A percentile compares a stretch with the other conserved stretches of the same genome.
Conservation (phyloP, 257 asterid genomes). For the Petunia axillaris region DNA sequence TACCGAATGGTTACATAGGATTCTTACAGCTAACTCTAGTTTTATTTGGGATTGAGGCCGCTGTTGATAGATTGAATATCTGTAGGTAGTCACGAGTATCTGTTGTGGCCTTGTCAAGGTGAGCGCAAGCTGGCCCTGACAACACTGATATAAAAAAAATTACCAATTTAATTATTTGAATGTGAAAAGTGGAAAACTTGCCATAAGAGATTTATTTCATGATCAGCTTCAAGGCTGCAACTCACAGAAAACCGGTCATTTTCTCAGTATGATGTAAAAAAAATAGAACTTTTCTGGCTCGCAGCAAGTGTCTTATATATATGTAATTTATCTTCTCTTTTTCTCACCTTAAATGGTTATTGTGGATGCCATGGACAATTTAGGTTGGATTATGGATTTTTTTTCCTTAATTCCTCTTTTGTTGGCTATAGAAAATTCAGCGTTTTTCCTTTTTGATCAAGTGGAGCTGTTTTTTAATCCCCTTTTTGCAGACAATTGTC, state of each 20-base stretch:
- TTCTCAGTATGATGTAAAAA: not conserved
- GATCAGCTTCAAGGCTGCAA: too few relatives aligned
- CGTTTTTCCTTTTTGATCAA: not conserved
- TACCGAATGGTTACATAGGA: not conserved
- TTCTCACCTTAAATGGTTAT: not conserved
- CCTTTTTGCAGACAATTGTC: conserved; percentile 66
- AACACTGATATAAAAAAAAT: too few relatives aligned
- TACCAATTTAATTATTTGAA: not conserved
- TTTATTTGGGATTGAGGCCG: conserved; percentile 18
- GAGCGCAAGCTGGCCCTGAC: too few relatives aligned
- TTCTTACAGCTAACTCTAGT: not conserved
- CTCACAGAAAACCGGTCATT: not conserved
- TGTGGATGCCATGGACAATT: not conserved
- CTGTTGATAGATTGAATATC: not conserved
- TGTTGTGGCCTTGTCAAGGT: not conserved
- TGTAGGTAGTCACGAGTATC: not conserved
- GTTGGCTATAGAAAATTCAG: conserved; percentile 11
- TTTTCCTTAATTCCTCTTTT: conserved; percentile 21
- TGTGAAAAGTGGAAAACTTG: too few relatives aligned
- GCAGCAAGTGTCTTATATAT: not conserved
- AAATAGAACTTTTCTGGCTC: not conserved
- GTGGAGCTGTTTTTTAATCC: not conserved
- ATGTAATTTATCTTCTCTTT: not conserved
- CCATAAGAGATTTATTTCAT: too few relatives aligned
- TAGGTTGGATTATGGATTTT: not conserved